These are phyloP conservation scores for Lepidium sativum DNA, from an alignment of 345 rosid species.

Conservation along the genomic window DNA sequence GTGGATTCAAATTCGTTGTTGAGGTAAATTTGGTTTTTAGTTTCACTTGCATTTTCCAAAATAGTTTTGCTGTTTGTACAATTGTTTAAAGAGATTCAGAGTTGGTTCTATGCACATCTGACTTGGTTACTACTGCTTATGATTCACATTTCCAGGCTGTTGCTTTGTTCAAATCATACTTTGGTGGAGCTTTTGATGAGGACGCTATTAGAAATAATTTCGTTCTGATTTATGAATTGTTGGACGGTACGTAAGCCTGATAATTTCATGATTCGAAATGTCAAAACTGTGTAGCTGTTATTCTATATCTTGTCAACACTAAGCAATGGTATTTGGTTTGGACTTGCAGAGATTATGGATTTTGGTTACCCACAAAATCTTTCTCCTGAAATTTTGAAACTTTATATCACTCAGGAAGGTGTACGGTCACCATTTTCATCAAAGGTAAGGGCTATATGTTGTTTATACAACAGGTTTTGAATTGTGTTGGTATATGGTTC, in stretches of 20 bases:
- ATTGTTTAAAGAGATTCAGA: neutral
- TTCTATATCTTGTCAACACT: neutral
- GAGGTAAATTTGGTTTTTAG: constrained; percentile 42
- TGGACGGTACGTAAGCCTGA: constrained; percentile 73
- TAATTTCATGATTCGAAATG: neutral
- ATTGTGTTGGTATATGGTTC: neutral
- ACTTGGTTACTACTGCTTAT: neutral
- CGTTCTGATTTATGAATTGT: constrained; percentile 90
- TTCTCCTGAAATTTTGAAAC: constrained; percentile 95
- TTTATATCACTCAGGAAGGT: constrained; percentile 97
- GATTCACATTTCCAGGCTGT: constrained; percentile 56
- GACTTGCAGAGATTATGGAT: constrained; percentile 86
- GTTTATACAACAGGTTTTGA: neutral
- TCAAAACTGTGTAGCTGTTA: neutral
- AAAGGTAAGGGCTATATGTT: constrained; percentile 42
- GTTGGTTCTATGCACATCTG: neutral
- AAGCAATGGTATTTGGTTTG: neutral
- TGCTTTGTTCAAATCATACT: constrained; percentile 90
- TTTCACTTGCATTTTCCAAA: neutral
- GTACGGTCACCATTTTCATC: constrained; percentile 96
- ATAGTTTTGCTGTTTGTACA: neutral
- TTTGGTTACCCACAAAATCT: constrained; percentile 97
- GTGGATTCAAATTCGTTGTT: constrained; percentile 95
- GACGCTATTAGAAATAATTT: constrained; percentile 94
- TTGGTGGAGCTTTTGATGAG: constrained; percentile 99